A percentile compares a stretch with the other conserved stretches of the same genome.
Conservation (phyloP, 139 green algal genomes). For the Pleodorina starrii region DNA sequence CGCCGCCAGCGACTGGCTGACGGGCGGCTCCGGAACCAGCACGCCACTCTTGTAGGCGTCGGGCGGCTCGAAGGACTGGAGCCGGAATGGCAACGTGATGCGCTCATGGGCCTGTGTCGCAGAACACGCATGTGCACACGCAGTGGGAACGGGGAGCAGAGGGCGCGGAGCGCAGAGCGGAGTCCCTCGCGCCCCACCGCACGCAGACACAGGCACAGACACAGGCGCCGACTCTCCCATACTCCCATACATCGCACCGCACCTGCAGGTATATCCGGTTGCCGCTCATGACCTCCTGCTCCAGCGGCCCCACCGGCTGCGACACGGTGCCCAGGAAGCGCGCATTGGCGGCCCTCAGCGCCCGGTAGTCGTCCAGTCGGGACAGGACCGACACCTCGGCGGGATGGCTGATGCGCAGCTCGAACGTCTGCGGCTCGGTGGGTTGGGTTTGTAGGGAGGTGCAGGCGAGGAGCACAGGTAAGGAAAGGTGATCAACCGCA, state of each 20-base stretch:
- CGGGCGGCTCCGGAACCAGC: neutral
- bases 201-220: too few relatives aligned
- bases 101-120: constrained; percentile 52
- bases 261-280: constrained; percentile 63
- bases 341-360: constrained; percentile 59
- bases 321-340: constrained; percentile 54
- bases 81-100: constrained; percentile 60
- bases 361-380: constrained; percentile 62
- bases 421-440: constrained; percentile 70
- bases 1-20: constrained; percentile 25
- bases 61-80: constrained; percentile 64
- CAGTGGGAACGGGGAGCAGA: too few relatives aligned
- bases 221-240: too few relatives aligned
- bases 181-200: too few relatives aligned
- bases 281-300: constrained; percentile 60
- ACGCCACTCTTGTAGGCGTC: constrained; percentile 50
- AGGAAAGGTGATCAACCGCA: too few relatives aligned
- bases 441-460: too few relatives aligned
- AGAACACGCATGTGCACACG: too few relatives aligned
- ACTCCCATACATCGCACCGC: too few relatives aligned
- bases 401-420: constrained; percentile 61
- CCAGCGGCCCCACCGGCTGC: constrained; percentile 53
- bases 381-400: constrained; percentile 54
- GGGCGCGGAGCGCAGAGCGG: too few relatives aligned
- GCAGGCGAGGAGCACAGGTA: too few relatives aligned